Conservation (phyloP, 257 asterid species). For the Solanum clarkiae region DNA sequence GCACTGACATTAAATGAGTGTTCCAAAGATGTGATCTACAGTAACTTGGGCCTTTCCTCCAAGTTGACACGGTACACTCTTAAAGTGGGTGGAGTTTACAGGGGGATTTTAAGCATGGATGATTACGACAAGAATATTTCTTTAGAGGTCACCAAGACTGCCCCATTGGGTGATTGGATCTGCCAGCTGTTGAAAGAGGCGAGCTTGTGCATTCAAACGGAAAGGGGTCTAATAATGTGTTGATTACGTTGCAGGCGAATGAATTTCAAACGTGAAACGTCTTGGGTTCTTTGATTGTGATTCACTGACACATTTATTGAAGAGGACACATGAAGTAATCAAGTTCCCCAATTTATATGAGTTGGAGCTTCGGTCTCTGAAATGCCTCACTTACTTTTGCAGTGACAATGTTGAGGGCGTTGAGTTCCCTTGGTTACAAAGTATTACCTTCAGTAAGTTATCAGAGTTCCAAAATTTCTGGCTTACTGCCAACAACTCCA, state of each 20-base stretch:
- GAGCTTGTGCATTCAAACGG: fast-evolving
- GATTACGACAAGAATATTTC: not conserved
- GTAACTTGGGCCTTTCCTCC: not conserved
- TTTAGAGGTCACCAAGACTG: not conserved
- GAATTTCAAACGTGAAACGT: not conserved
- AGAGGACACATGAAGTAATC: not conserved
- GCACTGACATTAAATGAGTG: not conserved
- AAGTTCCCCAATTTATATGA: not conserved
- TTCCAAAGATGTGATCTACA: not conserved
- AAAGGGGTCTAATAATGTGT: not conserved
- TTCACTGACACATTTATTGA: not conserved
- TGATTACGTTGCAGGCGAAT: not conserved
- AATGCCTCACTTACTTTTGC: not conserved
- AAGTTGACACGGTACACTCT: not conserved
- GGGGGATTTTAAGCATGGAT: fast-evolving
- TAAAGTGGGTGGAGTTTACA: no score
- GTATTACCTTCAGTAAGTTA: fast-evolving
- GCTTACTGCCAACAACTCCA: not conserved
- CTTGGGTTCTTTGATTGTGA: fast-evolving
- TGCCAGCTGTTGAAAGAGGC: not conserved
- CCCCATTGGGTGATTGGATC: not conserved
- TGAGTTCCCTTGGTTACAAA: not conserved
- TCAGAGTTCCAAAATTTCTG: not conserved
- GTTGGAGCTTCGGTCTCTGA: fast-evolving
- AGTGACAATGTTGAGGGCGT: not conserved